Base-by-base conservation (phyloP, 2,329 filamentous ascomycete species). In the Byssochlamys sp. region DNA sequence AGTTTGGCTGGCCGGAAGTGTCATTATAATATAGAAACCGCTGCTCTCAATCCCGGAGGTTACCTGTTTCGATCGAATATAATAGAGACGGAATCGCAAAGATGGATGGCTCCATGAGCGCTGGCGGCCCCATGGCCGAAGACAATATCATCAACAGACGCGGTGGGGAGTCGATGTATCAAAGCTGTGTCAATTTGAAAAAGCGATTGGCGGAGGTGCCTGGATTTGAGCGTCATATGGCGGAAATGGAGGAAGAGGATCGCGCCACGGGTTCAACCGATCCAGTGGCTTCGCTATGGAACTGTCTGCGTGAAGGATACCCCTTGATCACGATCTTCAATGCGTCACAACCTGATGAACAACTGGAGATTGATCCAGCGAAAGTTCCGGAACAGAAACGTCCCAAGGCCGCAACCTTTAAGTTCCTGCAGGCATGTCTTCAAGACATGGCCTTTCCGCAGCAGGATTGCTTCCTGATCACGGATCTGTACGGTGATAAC, bases 141-240 rank as follows among this genome's bases (percentile, higher is more conserved):
- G 83, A 89, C 72, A 96, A 96, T 74, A 95, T 99, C 72, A 96
- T 99, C 80, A 99, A 99, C 76, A 89, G 92, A 74, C 89, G 90
- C 71, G 94, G 91, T 71, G 91, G 96, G 72, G 91, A 94, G 63
- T 96, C 91, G 10, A 84, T 99, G 26, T 99, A 96, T 74, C 92
- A 97, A 74, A 96, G 95, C 73, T 97, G 94, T 72, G 82, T 95
- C 64, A 85, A 87, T 56, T 80, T 97, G 60, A 90, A 89, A 71
- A 85, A 87, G 75, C 85, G 94, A 61, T 79, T 99, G 60, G 81
- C 85, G 57, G 87, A 88, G 63, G 91, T 97, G 7, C 91, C 91
- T 3, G 88, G 84, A 58, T 96, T 97, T 70, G 85, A 90, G 61
- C 78, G 80, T 19, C 87, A 88, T 70, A 77, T 96, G 66, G 78